Evolutionary conservation across 768 basidiomycete species (phyloP).

Genomic region (Mrakia blollopis): DNA sequence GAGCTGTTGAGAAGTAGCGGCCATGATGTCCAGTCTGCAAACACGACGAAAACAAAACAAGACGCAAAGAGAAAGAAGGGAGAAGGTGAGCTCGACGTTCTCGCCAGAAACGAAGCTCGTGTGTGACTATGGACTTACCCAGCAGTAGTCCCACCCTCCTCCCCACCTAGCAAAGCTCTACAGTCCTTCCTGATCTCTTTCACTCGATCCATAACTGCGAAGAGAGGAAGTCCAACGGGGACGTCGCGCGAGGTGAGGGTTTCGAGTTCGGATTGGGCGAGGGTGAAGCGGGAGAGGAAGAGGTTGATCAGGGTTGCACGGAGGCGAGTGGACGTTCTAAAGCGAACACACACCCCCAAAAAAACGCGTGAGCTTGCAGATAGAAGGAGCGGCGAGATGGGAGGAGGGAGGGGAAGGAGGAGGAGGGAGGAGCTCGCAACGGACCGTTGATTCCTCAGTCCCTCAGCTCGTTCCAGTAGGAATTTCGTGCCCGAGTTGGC

Average conservation of each 20-base stretch:
- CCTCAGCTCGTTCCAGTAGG: slow-evolving; percentile 76
- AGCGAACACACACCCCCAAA: neutral
- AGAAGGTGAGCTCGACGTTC: neutral
- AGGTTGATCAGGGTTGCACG: slow-evolving; percentile 67
- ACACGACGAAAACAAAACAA: neutral
- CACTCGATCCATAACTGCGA: slow-evolving; percentile 79
- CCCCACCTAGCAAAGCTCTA: slow-evolving; percentile 62
- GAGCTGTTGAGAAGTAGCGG: slow-evolving; percentile 69
- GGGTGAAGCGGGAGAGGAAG: slow-evolving; percentile 81
- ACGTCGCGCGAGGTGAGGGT: slow-evolving; percentile 74
- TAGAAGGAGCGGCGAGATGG: neutral
- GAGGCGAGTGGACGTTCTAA: slow-evolving; percentile 45
- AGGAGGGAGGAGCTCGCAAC: slow-evolving; percentile 30
- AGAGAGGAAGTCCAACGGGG: slow-evolving; percentile 67
- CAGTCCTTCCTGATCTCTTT: slow-evolving; percentile 79
- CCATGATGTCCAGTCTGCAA: slow-evolving; percentile 78
- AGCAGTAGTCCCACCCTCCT: slow-evolving; percentile 69
- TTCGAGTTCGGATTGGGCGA: slow-evolving; percentile 65
- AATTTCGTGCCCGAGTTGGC: slow-evolving; percentile 73
- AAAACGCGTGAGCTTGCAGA: neutral
- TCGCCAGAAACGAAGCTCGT: neutral
- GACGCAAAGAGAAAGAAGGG: neutral
- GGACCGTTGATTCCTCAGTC: slow-evolving; percentile 66
- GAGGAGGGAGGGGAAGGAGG: neutral
- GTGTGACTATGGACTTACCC: slow-evolving; percentile 51